A percentile compares a stretch with the other conserved stretches of the same genome.
These are phyloP conservation scores for Mucor velutinosus DNA, from an alignment of 371 early-diverging fungal species.

Conservation along the genomic window DNA sequence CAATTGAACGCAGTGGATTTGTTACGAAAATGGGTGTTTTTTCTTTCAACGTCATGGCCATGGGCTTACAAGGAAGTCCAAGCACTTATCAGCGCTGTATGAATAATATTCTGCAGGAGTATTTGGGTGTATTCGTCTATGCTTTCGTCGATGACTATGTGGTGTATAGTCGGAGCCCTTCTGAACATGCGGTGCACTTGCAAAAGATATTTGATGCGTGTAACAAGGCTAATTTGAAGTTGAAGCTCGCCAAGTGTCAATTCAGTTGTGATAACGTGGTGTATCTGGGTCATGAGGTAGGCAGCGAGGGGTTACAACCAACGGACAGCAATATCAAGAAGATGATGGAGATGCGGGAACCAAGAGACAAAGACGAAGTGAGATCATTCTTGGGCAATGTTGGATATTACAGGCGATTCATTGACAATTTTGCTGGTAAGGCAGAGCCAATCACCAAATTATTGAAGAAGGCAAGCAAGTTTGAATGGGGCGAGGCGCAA, in stretches of 20 bases:
- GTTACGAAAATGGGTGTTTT: constrained; percentile 42
- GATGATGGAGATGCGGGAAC: background rate
- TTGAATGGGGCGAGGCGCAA: constrained; percentile 21
- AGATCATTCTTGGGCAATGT: constrained; percentile 34
- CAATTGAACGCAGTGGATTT: constrained; percentile 56
- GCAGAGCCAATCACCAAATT: constrained; percentile 20
- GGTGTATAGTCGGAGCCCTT: constrained; percentile 24
- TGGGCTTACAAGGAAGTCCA: constrained; percentile 45
- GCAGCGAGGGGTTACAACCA: constrained; percentile 21
- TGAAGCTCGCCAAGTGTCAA: constrained; percentile 46
- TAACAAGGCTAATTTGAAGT: constrained; percentile 23
- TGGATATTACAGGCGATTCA: constrained; percentile 36
- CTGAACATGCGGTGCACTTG: constrained; percentile 39
- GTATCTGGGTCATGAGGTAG: constrained; percentile 42
- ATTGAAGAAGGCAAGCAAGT: constrained; percentile 15
- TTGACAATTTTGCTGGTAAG: constrained; percentile 22
- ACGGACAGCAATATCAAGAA: constrained; percentile 12
- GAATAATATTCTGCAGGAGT: constrained; percentile 17
- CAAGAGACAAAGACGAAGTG: constrained; percentile 19
- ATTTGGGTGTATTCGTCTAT: constrained; percentile 27
- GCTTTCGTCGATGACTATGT: constrained; percentile 56
- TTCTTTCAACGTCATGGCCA: constrained; percentile 56
- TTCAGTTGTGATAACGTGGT: constrained; percentile 24
- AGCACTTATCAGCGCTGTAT: constrained; percentile 49
- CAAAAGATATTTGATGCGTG: constrained; percentile 34